These are phyloP conservation scores for Lepraria neglecta DNA, from an alignment of 495 filamentous ascomycete genomes.

Conservation along the genomic window DNA sequence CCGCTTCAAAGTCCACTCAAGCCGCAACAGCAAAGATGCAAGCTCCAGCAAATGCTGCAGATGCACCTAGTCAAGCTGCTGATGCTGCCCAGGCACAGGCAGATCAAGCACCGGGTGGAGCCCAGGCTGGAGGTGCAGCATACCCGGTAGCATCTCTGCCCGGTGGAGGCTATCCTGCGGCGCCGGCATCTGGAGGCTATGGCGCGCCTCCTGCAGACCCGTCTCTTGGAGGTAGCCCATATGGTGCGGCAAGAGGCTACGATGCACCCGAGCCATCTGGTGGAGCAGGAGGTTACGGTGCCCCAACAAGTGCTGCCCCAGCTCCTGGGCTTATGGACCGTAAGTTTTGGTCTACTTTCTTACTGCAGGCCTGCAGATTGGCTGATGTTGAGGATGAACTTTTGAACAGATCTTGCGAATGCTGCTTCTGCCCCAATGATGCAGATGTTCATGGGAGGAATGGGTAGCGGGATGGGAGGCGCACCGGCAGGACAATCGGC, in stretches of 20 bases:
- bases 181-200: neutral
- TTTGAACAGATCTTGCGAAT: conserved; percentile 7
- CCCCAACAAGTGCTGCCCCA: neutral
- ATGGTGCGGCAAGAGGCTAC: no score
- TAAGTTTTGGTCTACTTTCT: neutral
- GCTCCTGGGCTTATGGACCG: conserved; percentile 8
- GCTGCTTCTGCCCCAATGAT: conserved; percentile 13
- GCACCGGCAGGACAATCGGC: neutral
- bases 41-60: conserved; percentile 2
- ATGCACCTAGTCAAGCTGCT: neutral
- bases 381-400: neutral
- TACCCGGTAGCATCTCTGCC: neutral
- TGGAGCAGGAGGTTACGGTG: neutral
- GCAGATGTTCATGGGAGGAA: conserved; percentile 11
- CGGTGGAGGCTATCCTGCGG: no score
- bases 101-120: neutral
- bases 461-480: no score
- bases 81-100: neutral
- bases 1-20: conserved; percentile 12
- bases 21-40: neutral
- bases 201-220: neutral
- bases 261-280: no score
- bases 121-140: neutral
- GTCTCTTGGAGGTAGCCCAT: neutral
- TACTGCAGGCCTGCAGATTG: neutral